Evolutionary conservation across 2,329 filamentous ascomycete species (phyloP).

Genomic region (Orbilia ellipsospora): DNA sequence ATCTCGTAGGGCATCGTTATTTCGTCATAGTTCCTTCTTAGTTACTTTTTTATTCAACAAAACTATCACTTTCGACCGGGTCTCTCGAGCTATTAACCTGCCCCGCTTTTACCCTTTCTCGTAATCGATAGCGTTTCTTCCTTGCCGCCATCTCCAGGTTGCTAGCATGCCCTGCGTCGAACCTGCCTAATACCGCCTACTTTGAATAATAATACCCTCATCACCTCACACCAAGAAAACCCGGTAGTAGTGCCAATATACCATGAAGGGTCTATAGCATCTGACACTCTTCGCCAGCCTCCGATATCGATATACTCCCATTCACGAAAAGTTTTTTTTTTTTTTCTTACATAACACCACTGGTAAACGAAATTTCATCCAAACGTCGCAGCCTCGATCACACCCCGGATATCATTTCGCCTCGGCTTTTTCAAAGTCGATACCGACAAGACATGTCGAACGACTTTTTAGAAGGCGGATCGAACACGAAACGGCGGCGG

Average conservation of each 20-base stretch:
- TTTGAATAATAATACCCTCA: constrained; percentile 19
- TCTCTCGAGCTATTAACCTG: constrained; percentile 28
- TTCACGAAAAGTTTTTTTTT: not conserved
- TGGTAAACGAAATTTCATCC: not conserved
- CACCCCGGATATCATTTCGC: not conserved
- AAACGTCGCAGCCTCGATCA: not conserved
- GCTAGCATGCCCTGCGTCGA: constrained; percentile 8
- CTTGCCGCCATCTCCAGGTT: constrained; percentile 29
- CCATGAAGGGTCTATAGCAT: constrained; percentile 44
- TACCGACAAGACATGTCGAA: constrained; percentile 37
- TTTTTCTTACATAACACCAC: constrained; percentile 24
- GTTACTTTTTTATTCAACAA: not conserved
- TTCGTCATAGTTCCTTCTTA: not conserved
- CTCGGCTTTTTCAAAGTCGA: no score
- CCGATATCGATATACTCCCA: constrained; percentile 15
- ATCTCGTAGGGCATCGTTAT: constrained; percentile 16
- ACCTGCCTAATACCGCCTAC: constrained; percentile 49
- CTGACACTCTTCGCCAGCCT: constrained; percentile 32
- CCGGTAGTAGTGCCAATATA: constrained; percentile 29
- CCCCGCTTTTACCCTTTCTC: constrained; percentile 22
- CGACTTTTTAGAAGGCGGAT: constrained; percentile 48
- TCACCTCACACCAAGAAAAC: constrained; percentile 15
- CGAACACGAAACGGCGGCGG: constrained; percentile 54
- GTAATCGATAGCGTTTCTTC: constrained; percentile 52
- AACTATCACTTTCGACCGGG: not conserved